A percentile compares a stretch with the other conserved stretches of the same genome.
Conservation (phyloP, 768 basidiomycete genomes). For the Boletellus sp. region DNA sequence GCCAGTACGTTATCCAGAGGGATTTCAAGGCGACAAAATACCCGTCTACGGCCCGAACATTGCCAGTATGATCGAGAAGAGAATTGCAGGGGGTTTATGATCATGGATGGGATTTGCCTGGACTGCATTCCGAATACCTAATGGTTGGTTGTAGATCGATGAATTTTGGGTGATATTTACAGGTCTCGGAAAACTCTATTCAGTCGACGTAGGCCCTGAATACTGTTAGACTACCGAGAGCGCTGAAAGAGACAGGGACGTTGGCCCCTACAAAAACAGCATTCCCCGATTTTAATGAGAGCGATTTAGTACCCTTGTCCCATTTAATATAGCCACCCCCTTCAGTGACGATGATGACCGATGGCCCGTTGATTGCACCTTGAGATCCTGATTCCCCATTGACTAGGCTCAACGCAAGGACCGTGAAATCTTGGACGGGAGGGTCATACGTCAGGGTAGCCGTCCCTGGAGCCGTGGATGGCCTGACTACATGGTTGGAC, state of each 20-base stretch:
- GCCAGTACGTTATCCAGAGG: slow-evolving; percentile 68
- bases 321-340: slow-evolving; percentile 60
- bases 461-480: slow-evolving; percentile 45
- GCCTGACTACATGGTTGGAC: slow-evolving; percentile 65
- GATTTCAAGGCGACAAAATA: slow-evolving; percentile 84
- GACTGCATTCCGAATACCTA: too few species aligned
- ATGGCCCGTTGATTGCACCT: slow-evolving; percentile 72
- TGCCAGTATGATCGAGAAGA: too few species aligned
- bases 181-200: background rate
- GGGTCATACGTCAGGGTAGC: slow-evolving; percentile 74
- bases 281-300: slow-evolving; percentile 58
- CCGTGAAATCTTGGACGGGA: slow-evolving; percentile 91
- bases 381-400: slow-evolving; percentile 51
- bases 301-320: slow-evolving; percentile 33
- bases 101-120: too few species aligned
- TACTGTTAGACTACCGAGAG: slow-evolving; percentile 24
- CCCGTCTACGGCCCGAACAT: slow-evolving; percentile 60
- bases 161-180: background rate
- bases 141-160: background rate
- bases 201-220: slow-evolving; percentile 30
- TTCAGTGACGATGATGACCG: slow-evolving; percentile 72
- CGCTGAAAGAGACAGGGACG: slow-evolving; percentile 48
- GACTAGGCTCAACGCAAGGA: slow-evolving; percentile 58
- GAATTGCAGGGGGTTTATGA: too few species aligned
- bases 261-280: slow-evolving; percentile 83